Base-by-base conservation (phyloP, 2,329 filamentous ascomycete genomes). In the Didymella keratinophila region DNA sequence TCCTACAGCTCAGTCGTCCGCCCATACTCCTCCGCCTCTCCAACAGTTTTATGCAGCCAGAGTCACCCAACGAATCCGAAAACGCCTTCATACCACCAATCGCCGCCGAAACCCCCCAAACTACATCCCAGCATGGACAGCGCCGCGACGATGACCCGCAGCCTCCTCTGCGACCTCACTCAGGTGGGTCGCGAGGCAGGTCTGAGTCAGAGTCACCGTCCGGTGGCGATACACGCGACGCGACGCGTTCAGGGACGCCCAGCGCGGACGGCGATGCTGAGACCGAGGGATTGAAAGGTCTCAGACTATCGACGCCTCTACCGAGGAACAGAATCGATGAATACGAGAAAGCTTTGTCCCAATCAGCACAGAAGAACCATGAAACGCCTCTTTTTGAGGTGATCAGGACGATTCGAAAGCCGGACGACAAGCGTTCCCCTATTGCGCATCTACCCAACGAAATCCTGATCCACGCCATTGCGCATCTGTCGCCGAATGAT, bases 401-500 rank as follows among this genome's bases (percentile, higher is more conserved):
- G 20, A 77, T 84, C 57, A 81, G 81, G 72, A 81, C 78, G 64
- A 72, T 73, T 7, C 73, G 78, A 49, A 79, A 75, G 58, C 76
- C 79, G 12, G 77, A 74, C 36, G 77, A 80, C 54, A 80, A 79
- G 65, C 78, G 75, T 45, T 77, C 80, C 41, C 81, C 84, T 27
- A 79, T 89, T 39, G 78, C 82, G 37, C 79, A 81, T 53, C 88
- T 97, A 63, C 93, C 94, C 7, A 97, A 96, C 81, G 95, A 99
- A 83, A 89, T 98, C 56, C 78, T 98, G 76, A 97, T 92, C 11
- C 93, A 97, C 71, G 88, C 96, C 30, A 80, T 98, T 56, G 97
- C 95, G 37, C 91, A 98, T 79, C 82, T 99, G 51, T 89, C 93
- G 50, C 92, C 93, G 10, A 87, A 91, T 62, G 93, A 94, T 23